Evolutionary conservation across 129 eudicot genomes (phyloP).

Genomic region (Artemisia argyi): DNA sequence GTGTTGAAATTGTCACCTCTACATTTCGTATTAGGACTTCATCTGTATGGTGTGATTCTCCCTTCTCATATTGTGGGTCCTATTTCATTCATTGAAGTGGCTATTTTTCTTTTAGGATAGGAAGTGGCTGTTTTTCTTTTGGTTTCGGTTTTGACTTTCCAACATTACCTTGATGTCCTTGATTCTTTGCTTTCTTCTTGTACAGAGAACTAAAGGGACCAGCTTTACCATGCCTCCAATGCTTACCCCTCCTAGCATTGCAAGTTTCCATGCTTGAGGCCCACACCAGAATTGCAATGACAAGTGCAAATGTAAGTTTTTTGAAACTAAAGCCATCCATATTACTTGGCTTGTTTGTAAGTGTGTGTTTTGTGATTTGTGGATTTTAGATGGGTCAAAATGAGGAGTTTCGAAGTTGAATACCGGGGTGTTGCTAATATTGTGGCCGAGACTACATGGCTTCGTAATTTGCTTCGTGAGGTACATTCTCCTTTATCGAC

Average conservation of each 20-base stretch:
- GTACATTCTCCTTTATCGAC: too few relatives aligned
- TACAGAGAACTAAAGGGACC: slow-evolving; percentile 49
- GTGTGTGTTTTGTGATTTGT: slow-evolving; percentile 22
- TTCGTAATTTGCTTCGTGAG: too few relatives aligned
- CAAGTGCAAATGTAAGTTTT: slow-evolving; percentile 49
- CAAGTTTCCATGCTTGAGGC: slow-evolving; percentile 56
- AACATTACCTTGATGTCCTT: slow-evolving; percentile 41
- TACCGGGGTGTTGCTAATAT: too few relatives aligned
- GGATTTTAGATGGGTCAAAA: slow-evolving; percentile 29
- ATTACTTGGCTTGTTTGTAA: slow-evolving; percentile 2
- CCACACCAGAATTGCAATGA: slow-evolving; percentile 55
- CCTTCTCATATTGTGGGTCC: slow-evolving; percentile 5
- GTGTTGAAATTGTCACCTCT: too few relatives aligned
- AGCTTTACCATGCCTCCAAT: slow-evolving; percentile 55
- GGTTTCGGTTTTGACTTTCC: slow-evolving; percentile 42
- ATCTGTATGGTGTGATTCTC: neutral
- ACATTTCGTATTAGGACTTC: slow-evolving; percentile 3
- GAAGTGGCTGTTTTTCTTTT: slow-evolving; percentile 30
- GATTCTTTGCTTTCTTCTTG: slow-evolving; percentile 63
- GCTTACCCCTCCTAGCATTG: slow-evolving; percentile 76
- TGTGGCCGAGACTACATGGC: too few relatives aligned
- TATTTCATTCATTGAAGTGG: slow-evolving; percentile 22
- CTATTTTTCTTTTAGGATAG: slow-evolving; percentile 28
- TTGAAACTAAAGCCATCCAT: slow-evolving; percentile 57
- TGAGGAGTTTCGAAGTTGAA: slow-evolving; percentile 17